Percentiles rank a stretch among this genome's conserved stretches.
phyloP scores from a whole-genome alignment of 2,329 filamentous ascomycete genomes.

The Hirsutella rhossiliensis region DNA sequence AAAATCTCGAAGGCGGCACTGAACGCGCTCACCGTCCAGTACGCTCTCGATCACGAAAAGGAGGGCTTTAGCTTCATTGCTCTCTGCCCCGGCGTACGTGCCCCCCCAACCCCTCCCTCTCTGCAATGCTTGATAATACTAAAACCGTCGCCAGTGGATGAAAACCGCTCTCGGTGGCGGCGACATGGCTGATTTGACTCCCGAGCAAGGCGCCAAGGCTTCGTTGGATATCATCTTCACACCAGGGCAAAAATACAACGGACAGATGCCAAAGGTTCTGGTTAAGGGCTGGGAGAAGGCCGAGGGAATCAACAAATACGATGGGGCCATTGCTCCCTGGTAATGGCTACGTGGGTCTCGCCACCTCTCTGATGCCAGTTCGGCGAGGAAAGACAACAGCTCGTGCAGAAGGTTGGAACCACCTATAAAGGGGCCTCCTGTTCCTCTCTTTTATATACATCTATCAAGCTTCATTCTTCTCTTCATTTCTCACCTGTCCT shows the following conservation, averaged over 20 bases:
- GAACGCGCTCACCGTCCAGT: conserved; percentile 34
- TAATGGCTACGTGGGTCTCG: too few relatives aligned
- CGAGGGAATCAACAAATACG: conserved; percentile 1
- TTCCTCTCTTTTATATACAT: too few relatives aligned
- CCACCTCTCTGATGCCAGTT: too few relatives aligned
- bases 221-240: conserved; percentile 3
- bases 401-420: too few relatives aligned
- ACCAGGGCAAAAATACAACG: conserved; percentile 2
- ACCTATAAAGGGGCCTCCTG: too few relatives aligned
- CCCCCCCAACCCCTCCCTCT: conserved; percentile 1
- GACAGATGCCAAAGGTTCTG: conserved; percentile 6
- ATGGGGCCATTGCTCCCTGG: conserved; percentile 4
- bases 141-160: too few relatives aligned
- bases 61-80: conserved; percentile 29
- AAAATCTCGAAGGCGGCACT: conserved; percentile 34
- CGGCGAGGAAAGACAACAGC: too few relatives aligned
- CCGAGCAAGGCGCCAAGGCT: conserved; percentile 22
- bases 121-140: too few relatives aligned
- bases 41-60: conserved; percentile 18
- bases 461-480: too few relatives aligned
- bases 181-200: conserved; percentile 24
- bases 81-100: conserved; percentile 29
- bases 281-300: conserved; percentile 7
- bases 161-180: conserved; percentile 28
- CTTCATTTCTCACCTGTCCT: too few relatives aligned